Conservation (phyloP, 495 filamentous ascomycete genomes). For the Annulohypoxylon bovei region DNA sequence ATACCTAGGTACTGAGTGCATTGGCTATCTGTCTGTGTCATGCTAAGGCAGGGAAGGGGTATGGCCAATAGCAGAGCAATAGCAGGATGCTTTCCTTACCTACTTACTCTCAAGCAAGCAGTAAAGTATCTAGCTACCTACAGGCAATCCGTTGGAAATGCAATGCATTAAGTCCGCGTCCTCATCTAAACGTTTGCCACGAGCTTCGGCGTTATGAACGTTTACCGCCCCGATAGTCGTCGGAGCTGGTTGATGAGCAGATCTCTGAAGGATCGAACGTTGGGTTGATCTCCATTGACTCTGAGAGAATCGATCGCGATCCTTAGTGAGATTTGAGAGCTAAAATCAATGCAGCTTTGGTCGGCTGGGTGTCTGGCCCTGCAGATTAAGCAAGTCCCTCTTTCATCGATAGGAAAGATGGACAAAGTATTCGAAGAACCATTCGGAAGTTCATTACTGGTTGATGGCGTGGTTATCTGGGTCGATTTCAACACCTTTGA, state of each 20-base stretch:
- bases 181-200: not conserved
- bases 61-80: not conserved
- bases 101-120: conserved; percentile 9
- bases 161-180: not conserved
- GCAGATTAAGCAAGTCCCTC: conserved; percentile 48
- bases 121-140: not conserved
- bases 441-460: not conserved
- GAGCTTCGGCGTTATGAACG: not conserved
- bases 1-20: not conserved
- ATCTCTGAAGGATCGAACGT: conserved; percentile 6
- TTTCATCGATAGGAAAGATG: conserved; percentile 13
- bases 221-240: conserved; percentile 11
- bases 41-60: not conserved
- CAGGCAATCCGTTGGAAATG: not conserved
- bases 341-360: conserved; percentile 48
- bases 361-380: conserved; percentile 36
- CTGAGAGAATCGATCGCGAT: conserved; percentile 45
- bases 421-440: not conserved
- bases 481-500: conserved; percentile 11
- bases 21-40: not conserved
- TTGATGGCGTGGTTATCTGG: not conserved
- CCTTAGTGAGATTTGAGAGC: conserved; percentile 44
- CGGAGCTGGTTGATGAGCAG: conserved; percentile 25
- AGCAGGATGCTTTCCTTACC: not conserved
- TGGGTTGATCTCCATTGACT: not conserved